These are phyloP conservation scores for Wallacemonas sp. DNA, from an alignment of 208 protist genomes.

Conservation along the genomic window DNA sequence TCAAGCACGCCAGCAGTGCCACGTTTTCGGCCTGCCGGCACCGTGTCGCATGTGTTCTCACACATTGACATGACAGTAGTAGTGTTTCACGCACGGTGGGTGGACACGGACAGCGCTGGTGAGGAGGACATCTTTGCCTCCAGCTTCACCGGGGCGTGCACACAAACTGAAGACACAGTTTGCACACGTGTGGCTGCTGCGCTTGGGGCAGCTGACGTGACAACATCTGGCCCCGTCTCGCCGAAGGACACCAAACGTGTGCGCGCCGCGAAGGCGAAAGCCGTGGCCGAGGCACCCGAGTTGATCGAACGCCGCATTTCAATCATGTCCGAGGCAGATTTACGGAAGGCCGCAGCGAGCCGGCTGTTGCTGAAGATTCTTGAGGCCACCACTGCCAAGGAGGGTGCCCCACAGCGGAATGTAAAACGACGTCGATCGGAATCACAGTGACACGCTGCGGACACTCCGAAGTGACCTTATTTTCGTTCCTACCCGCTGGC, in stretches of 20 bases:
- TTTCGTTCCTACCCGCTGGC: too few species aligned
- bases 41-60: constrained; percentile 77
- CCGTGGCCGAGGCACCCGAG: neutral
- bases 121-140: constrained; percentile 16
- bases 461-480: too few species aligned
- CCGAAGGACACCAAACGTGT: neutral
- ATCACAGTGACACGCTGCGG: neutral
- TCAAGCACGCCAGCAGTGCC: too few species aligned
- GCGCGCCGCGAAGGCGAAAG: neutral
- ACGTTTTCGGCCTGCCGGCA: constrained; percentile 16
- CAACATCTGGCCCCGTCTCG: neutral
- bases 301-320: constrained; percentile 23
- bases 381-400: neutral
- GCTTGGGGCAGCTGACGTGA: constrained; percentile 6
- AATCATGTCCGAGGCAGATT: constrained; percentile 50
- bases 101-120: neutral
- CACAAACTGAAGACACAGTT: neutral
- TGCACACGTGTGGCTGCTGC: constrained; percentile 9
- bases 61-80: constrained; percentile 80
- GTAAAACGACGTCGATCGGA: neutral
- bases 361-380: constrained; percentile 66
- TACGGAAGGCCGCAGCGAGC: constrained; percentile 41
- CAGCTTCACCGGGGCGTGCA: neutral
- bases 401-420: neutral
- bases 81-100: constrained; percentile 56